Evolutionary conservation across 2,329 filamentous ascomycete species (phyloP).

Genomic region (Xylariaceae sp.): DNA sequence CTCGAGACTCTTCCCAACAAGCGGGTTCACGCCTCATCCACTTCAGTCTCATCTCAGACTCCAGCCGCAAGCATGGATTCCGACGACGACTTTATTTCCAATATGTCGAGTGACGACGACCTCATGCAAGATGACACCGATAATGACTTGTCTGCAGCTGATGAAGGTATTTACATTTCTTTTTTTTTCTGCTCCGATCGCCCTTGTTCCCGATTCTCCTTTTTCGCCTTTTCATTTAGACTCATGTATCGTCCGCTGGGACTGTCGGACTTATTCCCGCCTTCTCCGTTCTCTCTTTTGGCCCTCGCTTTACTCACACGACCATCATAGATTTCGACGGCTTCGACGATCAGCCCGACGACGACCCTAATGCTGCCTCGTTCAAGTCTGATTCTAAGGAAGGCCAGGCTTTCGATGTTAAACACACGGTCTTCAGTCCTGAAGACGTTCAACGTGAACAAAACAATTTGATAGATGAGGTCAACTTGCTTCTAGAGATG

Average conservation of each 20-base stretch:
- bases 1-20: conserved; percentile 44
- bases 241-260: not conserved
- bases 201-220: not conserved
- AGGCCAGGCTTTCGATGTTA: conserved; percentile 73
- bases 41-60: conserved; percentile 48
- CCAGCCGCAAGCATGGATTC: conserved; percentile 77
- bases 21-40: conserved; percentile 47
- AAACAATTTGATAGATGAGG: conserved; percentile 78
- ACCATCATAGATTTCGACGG: conserved; percentile 49
- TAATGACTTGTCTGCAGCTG: conserved; percentile 55
- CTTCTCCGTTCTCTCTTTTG: not conserved
- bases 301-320: not conserved
- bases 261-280: too few relatives aligned
- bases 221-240: not conserved
- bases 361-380: conserved; percentile 47
- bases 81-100: conserved; percentile 89
- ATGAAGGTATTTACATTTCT: conserved; percentile 41
- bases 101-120: conserved; percentile 71
- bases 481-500: conserved; percentile 85
- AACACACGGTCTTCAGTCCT: conserved; percentile 76
- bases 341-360: conserved; percentile 54
- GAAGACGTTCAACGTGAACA: conserved; percentile 80
- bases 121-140: conserved; percentile 74
- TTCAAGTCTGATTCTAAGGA: conserved; percentile 63
- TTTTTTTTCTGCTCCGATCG: conserved; percentile 7